Evolutionary conservation across 306 rosid species (phyloP).

Genomic region (Vigna nakashimae): DNA sequence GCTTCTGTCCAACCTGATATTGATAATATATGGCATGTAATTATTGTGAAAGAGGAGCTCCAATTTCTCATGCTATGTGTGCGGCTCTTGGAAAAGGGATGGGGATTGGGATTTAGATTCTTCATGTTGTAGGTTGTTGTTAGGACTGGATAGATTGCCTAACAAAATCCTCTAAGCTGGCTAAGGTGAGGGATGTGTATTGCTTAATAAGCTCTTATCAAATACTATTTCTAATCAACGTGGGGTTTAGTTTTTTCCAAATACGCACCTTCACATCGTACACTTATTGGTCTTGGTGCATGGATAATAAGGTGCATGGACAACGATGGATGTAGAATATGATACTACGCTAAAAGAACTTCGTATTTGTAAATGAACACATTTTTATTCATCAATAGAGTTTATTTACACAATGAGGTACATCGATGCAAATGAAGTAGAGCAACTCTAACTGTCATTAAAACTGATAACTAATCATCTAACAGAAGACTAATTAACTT

Average conservation of each 20-base stretch:
- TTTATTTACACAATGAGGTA: background rate
- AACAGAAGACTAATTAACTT: background rate
- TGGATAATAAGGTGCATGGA: background rate
- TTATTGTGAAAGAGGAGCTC: conserved; percentile 78
- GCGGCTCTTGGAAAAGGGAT: conserved; percentile 73
- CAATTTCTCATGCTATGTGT: conserved; percentile 76
- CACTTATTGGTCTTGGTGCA: background rate
- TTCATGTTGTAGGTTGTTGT: conserved; percentile 75
- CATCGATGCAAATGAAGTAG: background rate
- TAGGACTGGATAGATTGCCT: conserved; percentile 58
- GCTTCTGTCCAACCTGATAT: conserved; percentile 54
- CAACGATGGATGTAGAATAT: background rate
- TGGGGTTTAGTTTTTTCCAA: background rate
- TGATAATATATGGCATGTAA: conserved; percentile 75
- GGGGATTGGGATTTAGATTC: conserved; percentile 69
- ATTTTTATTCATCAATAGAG: background rate
- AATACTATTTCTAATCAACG: background rate
- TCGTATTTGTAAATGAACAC: background rate
- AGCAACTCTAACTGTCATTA: background rate
- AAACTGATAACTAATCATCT: background rate
- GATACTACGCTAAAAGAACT: background rate
- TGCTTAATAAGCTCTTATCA: background rate
- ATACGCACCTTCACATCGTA: background rate
- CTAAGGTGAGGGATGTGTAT: background rate
- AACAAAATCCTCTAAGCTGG: background rate